Conservation (phyloP, 2,329 filamentous ascomycete genomes). For the Aspergillus aculeatus region DNA sequence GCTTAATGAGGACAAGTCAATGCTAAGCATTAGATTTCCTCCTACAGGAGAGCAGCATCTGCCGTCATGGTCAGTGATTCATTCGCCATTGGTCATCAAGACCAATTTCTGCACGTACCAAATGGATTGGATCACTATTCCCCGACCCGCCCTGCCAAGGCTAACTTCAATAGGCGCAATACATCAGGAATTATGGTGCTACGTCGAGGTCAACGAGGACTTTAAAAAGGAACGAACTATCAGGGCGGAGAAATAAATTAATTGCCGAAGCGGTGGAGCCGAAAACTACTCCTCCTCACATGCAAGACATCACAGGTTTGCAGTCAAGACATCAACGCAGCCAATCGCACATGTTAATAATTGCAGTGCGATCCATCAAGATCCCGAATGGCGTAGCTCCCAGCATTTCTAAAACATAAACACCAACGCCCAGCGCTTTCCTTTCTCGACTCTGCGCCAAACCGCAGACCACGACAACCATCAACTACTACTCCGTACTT, state of each 20-base stretch:
- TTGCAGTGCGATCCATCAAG: neutral
- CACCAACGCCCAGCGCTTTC: constrained; percentile 5
- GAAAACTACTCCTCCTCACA: neutral
- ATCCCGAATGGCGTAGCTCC: neutral
- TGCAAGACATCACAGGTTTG: no score
- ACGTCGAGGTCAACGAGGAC: no score
- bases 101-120: neutral
- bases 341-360: no score
- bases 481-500: no score
- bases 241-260: neutral
- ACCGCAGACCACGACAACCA: neutral
- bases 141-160: neutral
- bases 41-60: neutral
- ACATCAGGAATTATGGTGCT: neutral
- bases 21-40: neutral
- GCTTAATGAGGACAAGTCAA: neutral
- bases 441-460: neutral
- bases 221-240: no score
- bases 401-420: neutral
- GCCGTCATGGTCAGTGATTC: neutral
- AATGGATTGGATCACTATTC: neutral
- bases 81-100: neutral
- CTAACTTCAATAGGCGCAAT: neutral
- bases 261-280: neutral
- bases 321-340: no score